A percentile compares a stretch with the other conserved stretches of the same genome.
Conservation (phyloP, 805 yeast genomes). For the Yarrowia deformans region DNA sequence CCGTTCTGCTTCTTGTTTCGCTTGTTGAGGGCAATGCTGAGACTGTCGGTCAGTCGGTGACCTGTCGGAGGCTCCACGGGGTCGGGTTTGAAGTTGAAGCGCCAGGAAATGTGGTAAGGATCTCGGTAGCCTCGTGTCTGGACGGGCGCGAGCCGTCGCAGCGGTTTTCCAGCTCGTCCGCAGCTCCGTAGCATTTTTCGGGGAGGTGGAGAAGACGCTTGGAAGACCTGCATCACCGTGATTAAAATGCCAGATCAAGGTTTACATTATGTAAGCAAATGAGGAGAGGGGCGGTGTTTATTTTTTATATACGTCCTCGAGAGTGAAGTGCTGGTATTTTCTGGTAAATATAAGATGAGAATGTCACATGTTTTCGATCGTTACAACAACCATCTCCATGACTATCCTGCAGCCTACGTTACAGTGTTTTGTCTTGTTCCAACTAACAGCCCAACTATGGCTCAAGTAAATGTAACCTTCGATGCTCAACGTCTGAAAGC, state of each 20-base stretch:
- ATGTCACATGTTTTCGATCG: no score
- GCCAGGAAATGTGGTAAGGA: conserved; percentile 1
- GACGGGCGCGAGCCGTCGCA: conserved; percentile 1
- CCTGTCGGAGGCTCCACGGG: not conserved
- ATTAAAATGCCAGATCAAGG: conserved; percentile 8
- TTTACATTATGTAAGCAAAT: not conserved
- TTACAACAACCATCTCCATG: no score
- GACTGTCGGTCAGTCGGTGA: conserved; percentile 1
- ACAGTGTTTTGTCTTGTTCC: no score
- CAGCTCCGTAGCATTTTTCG: conserved; percentile 31
- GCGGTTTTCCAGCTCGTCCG: conserved; percentile 20
- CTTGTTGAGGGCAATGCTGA: not conserved
- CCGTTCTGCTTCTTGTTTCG: not conserved
- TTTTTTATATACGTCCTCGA: no score
- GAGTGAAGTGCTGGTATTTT: no score
- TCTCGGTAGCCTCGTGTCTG: conserved; percentile 2
- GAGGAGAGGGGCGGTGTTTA: not conserved
- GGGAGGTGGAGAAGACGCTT: conserved; percentile 3
- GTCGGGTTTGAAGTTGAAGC: not conserved
- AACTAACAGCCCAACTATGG: no score
- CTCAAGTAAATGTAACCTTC: no score
- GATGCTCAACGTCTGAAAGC: no score
- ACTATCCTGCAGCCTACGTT: no score
- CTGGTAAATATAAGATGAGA: no score
- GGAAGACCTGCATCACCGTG: not conserved